Evolutionary conservation across 306 rosid genomes (phyloP).

Genomic region (Carpinus fangiana): DNA sequence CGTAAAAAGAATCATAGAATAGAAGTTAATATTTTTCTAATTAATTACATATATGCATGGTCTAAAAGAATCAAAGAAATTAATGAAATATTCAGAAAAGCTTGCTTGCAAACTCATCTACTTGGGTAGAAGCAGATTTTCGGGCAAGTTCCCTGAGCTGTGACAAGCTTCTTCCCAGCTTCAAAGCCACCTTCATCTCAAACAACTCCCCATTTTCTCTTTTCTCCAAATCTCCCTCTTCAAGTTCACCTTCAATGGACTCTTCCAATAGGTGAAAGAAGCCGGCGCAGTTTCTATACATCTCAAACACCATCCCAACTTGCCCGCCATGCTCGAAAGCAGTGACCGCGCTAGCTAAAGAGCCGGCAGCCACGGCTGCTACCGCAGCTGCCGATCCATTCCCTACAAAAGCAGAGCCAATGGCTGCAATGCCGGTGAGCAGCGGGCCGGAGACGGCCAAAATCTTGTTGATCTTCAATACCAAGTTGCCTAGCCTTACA

Average conservation of each 20-base stretch:
- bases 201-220: conserved; percentile 44
- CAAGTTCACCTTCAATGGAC: conserved; percentile 34
- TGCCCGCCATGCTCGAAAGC: conserved; percentile 68
- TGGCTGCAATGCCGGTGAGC: conserved; percentile 66
- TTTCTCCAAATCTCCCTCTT: conserved; percentile 32
- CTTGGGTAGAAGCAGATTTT: conserved; percentile 38
- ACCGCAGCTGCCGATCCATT: conserved; percentile 26
- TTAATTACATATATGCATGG: too few relatives aligned
- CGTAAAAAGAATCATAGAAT: background rate
- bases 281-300: conserved; percentile 44
- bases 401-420: conserved; percentile 47
- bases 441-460: conserved; percentile 71
- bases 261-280: conserved; percentile 34
- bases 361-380: conserved; percentile 54
- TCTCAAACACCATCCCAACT: conserved; percentile 59
- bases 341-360: conserved; percentile 51
- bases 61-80: background rate
- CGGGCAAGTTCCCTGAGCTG: conserved; percentile 39
- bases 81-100: conserved; percentile 16
- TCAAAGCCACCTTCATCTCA: conserved; percentile 42
- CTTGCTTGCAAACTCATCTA: conserved; percentile 45
- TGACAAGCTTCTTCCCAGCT: conserved; percentile 42
- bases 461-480: conserved; percentile 54
- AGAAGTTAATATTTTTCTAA: background rate
- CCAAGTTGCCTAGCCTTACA: conserved; percentile 54